Conservation (phyloP, 2,329 filamentous ascomycete genomes). For the Tolypocladium inflatum region DNA sequence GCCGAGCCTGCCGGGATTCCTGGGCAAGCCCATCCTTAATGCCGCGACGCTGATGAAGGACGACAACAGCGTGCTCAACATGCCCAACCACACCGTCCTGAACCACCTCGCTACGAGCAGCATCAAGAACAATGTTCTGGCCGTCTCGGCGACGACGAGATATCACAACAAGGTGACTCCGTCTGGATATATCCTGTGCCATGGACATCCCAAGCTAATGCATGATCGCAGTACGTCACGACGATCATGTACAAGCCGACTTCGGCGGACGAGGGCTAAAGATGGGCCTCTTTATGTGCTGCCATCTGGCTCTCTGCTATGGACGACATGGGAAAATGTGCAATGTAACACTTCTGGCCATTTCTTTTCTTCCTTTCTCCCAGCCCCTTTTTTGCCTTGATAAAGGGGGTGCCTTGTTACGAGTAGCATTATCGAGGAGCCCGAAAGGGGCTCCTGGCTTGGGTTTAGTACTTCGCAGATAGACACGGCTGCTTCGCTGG, state of each 20-base stretch:
- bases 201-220: neutral
- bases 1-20: slow-evolving; percentile 78
- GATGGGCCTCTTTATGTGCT: neutral
- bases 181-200: neutral
- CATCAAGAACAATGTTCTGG: slow-evolving; percentile 92
- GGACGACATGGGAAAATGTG: neutral
- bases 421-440: neutral
- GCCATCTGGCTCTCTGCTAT: neutral
- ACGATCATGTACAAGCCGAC: slow-evolving; percentile 97
- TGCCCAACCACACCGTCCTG: slow-evolving; percentile 93
- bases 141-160: slow-evolving; percentile 92
- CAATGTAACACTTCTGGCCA: neutral
- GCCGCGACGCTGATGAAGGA: slow-evolving; percentile 89
- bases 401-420: neutral
- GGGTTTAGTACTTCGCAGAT: neutral
- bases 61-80: slow-evolving; percentile 91
- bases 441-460: neutral
- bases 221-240: slow-evolving; percentile 67
- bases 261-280: slow-evolving; percentile 37
- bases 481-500: neutral
- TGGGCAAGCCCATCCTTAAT: slow-evolving; percentile 92
- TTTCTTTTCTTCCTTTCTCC: neutral
- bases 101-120: slow-evolving; percentile 97
- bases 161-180: slow-evolving; percentile 80
- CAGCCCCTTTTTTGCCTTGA: neutral